phyloP scores from a whole-genome alignment of 169 alveolate species.

The Plasmodium knowlesi region DNA sequence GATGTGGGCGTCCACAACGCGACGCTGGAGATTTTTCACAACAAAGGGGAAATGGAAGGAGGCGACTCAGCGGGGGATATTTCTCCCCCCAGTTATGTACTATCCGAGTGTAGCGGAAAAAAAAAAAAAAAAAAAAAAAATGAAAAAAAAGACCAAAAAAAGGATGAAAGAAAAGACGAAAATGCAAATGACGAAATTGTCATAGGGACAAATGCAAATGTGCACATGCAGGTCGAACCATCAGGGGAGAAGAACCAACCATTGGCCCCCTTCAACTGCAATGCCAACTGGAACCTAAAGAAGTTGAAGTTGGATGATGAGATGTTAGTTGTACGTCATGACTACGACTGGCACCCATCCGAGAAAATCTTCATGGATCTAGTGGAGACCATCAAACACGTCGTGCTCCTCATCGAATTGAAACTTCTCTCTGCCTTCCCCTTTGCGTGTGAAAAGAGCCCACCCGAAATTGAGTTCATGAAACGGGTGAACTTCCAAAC shows the following conservation, averaged over 20 bases:
- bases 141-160: not conserved
- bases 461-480: slow-evolving; percentile 39
- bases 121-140: not conserved
- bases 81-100: not conserved
- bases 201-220: not conserved
- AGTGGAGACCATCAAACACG: slow-evolving; percentile 18
- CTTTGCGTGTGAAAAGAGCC: slow-evolving; percentile 9
- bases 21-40: not conserved
- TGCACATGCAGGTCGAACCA: not conserved
- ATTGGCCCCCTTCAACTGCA: not conserved
- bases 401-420: slow-evolving; percentile 32
- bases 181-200: not conserved
- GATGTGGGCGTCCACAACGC: not conserved
- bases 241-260: not conserved
- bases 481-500: slow-evolving; percentile 42
- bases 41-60: not conserved
- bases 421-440: slow-evolving; percentile 10
- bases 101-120: not conserved
- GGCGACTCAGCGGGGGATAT: not conserved
- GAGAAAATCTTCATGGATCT: not conserved
- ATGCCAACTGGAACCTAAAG: slow-evolving; percentile 19
- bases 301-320: not conserved
- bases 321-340: not conserved
- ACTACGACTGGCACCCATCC: not conserved
- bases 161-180: not conserved